Base-by-base conservation (phyloP, 257 asterid species). In the Eustoma russellianum region DNA sequence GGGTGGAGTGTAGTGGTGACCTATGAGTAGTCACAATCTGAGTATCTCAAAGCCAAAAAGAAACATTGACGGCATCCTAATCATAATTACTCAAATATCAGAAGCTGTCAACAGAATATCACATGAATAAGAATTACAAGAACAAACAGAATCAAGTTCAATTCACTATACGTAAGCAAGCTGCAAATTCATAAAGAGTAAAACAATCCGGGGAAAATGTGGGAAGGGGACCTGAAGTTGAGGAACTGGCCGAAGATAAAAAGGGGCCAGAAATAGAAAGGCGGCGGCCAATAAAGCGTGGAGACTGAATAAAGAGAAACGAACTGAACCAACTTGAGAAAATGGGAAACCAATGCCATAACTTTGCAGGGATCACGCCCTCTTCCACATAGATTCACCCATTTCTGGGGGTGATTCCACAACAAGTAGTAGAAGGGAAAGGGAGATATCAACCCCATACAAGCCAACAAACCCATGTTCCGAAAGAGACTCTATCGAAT, bases 251-350 rank as follows among this genome's bases (percentile, higher is more conserved):
- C 97, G 47, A 72, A 72, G 14, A 80, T 1, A 63, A 91, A 80
- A 60, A 87, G 90, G 15, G 83, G 87, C 92, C 94, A 91, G 71
- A 87, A 87, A 76, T 75, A 87, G 70, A 82, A 30, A 0, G 97
- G 94, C 48, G 95, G 98, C 49, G 98, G 97, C 94, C 97, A 88
- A n/a, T 81, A 78, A 47, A 88, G 65, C 14, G 79, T 63, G 56
- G 95, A 79, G 17, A 92, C 98, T 3, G 88, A 74, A 8, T 68
- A 66, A 3, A 92, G 74, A 50, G 95, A 77, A 6, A 71, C 6
- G 63, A 88, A 70, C 68, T 92, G 98, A 44, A 88, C 28, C 19
- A 80, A 41, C 79, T 92, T 92, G 13, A 92, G 75, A 17, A 74
- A 65, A 63, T 92, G 94, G 59, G 98, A 67, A 13, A 74, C 82